Base-by-base conservation (phyloP, 768 basidiomycete species). In the Suillus brevipes region DNA sequence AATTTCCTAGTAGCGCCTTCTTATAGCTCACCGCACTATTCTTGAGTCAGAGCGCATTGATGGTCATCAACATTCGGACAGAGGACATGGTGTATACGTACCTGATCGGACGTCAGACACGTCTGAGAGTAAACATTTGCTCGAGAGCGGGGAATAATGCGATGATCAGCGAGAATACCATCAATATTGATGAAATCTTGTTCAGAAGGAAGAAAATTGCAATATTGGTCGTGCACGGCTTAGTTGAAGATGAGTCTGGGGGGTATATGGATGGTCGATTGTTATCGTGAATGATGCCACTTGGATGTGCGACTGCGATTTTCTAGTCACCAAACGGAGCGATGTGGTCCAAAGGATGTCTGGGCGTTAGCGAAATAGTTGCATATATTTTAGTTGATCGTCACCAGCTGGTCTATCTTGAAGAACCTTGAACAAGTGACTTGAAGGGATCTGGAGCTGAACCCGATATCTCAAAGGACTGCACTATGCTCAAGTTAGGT, bases 391-490 rank as follows among this genome's bases (percentile, higher is more conserved):
- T 20, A 6, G 18, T n/a, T 55, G 20, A 10, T 31, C 53, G 6
- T 34, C 31, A 55, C 53, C 53, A 55, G 70, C 5, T 31, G 34
- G 69, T 74, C 42, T 70, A n/a, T 61, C 70, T 45, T 68, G 69
- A 16, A 71, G 73, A 57, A 73, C 71, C 61, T 61, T 73, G 65
- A 67, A 76, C 23, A 74, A 28, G 0, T 4, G 34, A 34, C 34
- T 34, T 3, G 34, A 34, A 34, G 34, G 67, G 74, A 36, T 74
- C 74, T 10, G 68, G 74, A 1, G 64, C 38, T 8, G 74, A 74
- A 20, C 40, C 18, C 14, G 74, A 73, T 43, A 74, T 28, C 10
- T 74, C 70, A 37, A 74, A 76, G 40, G 75, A 70, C 74, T 74
- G 28, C 18, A 28, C 31, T 5, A 56, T 36, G 1, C 14, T 28